Conservation (phyloP, 768 basidiomycete genomes). For the Boletus patriciae region DNA sequence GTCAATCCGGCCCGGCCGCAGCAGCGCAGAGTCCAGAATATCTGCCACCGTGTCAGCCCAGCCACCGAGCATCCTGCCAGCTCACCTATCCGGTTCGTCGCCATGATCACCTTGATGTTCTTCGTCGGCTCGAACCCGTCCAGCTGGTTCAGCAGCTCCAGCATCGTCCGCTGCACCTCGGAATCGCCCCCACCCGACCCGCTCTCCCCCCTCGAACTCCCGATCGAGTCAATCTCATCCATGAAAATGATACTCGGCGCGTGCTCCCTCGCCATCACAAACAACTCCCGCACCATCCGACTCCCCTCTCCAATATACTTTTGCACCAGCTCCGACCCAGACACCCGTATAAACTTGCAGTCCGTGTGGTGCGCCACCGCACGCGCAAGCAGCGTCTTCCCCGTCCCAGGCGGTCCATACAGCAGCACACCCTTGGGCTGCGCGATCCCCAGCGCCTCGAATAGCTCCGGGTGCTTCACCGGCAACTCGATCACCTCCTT, state of each 20-base stretch:
- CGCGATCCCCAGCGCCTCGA: conserved; percentile 94
- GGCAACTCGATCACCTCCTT: conserved; percentile 98
- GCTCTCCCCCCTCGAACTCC: conserved; percentile 83
- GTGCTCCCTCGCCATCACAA: conserved; percentile 97
- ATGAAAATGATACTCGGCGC: conserved; percentile 99
- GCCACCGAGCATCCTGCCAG: neutral
- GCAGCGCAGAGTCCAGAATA: conserved; percentile 89
- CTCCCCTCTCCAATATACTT: conserved; percentile 98
- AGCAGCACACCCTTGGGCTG: conserved; percentile 96
- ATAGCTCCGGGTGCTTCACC: conserved; percentile 96
- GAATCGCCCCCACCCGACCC: conserved; percentile 81
- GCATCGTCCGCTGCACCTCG: conserved; percentile 88
- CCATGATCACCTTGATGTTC: conserved; percentile 92
- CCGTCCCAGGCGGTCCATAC: conserved; percentile 95
- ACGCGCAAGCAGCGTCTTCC: conserved; percentile 92
- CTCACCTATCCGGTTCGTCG: conserved; percentile 91
- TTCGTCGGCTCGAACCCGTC: conserved; percentile 85
- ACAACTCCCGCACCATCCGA: conserved; percentile 94
- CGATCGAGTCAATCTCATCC: conserved; percentile 99
- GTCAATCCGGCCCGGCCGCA: conserved; percentile 95
- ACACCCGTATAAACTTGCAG: conserved; percentile 96
- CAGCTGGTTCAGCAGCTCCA: conserved; percentile 85
- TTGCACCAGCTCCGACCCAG: conserved; percentile 91
- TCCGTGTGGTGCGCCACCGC: conserved; percentile 98
- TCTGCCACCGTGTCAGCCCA: conserved; percentile 45